phyloP scores from a whole-genome alignment of 2,329 filamentous ascomycete species.

The Colletotrichum tabaci region DNA sequence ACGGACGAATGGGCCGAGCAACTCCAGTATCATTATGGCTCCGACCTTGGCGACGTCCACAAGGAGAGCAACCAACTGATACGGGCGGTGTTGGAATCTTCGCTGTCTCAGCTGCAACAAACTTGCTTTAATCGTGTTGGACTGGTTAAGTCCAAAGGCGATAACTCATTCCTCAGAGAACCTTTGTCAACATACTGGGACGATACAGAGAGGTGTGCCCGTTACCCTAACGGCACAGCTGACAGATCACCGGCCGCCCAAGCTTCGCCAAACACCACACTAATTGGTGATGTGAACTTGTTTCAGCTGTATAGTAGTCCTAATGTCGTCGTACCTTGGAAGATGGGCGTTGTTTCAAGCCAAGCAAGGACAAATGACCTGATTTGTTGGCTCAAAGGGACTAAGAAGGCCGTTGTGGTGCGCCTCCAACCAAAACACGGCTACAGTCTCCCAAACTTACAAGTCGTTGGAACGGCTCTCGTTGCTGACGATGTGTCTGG shows the following conservation, averaged over 20 bases:
- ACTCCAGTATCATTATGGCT: neutral
- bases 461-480: neutral
- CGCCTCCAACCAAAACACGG: neutral
- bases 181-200: neutral
- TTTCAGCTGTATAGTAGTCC: neutral
- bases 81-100: neutral
- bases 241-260: neutral
- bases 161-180: neutral
- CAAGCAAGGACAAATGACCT: neutral
- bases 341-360: neutral
- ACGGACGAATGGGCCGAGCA: neutral
- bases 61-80: slow-evolving; percentile 1
- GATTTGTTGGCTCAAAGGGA: neutral
- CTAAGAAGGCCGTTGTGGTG: slow-evolving; percentile 3
- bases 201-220: neutral
- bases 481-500: neutral
- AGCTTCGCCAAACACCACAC: no score
- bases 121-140: slow-evolving; percentile 1
- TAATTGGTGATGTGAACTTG: no score
- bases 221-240: neutral
- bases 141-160: neutral
- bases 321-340: neutral
- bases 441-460: neutral
- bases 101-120: neutral
- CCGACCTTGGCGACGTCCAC: neutral